Conservation (phyloP, 2,329 filamentous ascomycete species). For the Emericellopsis cladophorae region DNA sequence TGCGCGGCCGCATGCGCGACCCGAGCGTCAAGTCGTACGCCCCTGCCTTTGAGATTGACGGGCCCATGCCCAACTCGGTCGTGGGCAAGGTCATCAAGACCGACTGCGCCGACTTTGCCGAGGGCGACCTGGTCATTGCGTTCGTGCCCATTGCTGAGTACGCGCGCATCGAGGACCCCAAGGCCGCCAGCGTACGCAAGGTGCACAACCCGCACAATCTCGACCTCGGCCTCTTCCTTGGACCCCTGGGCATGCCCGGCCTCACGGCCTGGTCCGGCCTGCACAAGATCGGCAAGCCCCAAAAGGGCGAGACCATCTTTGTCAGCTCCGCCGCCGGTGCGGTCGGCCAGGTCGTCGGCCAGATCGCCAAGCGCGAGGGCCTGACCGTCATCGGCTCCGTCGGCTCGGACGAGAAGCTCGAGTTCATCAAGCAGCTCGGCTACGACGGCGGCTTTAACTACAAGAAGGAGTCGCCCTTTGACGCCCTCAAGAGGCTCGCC, state of each 20-base stretch:
- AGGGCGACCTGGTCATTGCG: constrained; percentile 54
- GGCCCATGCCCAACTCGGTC: constrained; percentile 50
- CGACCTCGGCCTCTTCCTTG: constrained; percentile 56
- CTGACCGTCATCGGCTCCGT: constrained; percentile 70
- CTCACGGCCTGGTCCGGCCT: constrained; percentile 61
- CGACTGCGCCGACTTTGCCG: constrained; percentile 45
- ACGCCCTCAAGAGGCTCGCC: constrained; percentile 57
- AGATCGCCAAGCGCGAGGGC: constrained; percentile 72
- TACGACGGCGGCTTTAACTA: constrained; percentile 67
- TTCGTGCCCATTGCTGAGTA: constrained; percentile 57
- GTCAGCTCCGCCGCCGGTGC: constrained; percentile 69
- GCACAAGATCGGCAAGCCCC: constrained; percentile 49
- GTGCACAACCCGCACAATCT: constrained; percentile 59
- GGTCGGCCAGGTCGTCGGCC: constrained; percentile 72
- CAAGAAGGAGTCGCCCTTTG: constrained; percentile 62
- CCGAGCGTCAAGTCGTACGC: constrained; percentile 48
- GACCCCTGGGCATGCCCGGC: constrained; percentile 50
- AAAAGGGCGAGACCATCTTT: constrained; percentile 64
- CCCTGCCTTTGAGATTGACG: constrained; percentile 38
- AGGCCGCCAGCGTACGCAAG: constrained; percentile 30
- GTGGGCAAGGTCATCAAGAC: constrained; percentile 62
- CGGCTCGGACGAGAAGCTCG: constrained; percentile 67
- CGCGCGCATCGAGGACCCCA: constrained; percentile 34
- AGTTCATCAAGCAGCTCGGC: constrained; percentile 43
- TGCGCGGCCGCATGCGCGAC: constrained; percentile 66